These are phyloP conservation scores for Durotheca rogersii DNA, from an alignment of 495 filamentous ascomycete genomes.

Conservation along the genomic window DNA sequence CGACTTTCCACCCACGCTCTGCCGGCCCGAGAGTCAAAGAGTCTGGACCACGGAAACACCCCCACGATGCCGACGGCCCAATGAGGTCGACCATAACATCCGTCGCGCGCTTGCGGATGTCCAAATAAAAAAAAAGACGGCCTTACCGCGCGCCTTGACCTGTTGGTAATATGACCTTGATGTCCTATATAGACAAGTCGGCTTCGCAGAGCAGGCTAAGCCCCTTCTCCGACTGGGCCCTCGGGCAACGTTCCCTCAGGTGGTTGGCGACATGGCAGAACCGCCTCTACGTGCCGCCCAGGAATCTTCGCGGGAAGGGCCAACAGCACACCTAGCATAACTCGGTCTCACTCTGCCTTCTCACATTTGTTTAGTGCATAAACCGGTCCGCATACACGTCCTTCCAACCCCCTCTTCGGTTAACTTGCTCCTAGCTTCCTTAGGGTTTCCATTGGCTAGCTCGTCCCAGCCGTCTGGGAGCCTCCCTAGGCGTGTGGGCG, in stretches of 20 bases:
- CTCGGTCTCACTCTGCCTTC: background rate
- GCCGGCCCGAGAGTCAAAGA: slow-evolving; percentile 24
- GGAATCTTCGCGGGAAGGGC: slow-evolving; percentile 13
- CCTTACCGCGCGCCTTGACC: slow-evolving; percentile 13
- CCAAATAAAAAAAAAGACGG: slow-evolving; percentile 15
- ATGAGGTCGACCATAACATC: slow-evolving; percentile 9
- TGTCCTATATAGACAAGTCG: slow-evolving; percentile 1
- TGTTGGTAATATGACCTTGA: slow-evolving; percentile 1
- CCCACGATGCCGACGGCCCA: slow-evolving; percentile 19
- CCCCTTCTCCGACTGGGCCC: slow-evolving; percentile 8
- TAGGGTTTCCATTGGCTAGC: slow-evolving; percentile 11
- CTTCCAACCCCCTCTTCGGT: slow-evolving; percentile 24
- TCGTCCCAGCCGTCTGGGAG: slow-evolving; percentile 21
- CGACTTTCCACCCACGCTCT: slow-evolving; percentile 10
- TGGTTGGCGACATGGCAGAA: slow-evolving; percentile 12
- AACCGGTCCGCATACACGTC: slow-evolving; percentile 23
- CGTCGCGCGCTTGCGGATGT: slow-evolving; percentile 18
- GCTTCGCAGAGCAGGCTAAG: slow-evolving; percentile 7
- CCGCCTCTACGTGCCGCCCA: background rate
- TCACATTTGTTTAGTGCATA: slow-evolving; percentile 18
- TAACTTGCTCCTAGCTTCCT: slow-evolving; percentile 10
- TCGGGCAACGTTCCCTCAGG: slow-evolving; percentile 5
- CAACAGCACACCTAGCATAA: slow-evolving; percentile 23
- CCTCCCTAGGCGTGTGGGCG: slow-evolving; percentile 9
- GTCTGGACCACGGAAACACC: slow-evolving; percentile 21